Evolutionary conservation across 371 early-diverging fungal genomes (phyloP).

Genomic region (Syncephalis plumigaleata): DNA sequence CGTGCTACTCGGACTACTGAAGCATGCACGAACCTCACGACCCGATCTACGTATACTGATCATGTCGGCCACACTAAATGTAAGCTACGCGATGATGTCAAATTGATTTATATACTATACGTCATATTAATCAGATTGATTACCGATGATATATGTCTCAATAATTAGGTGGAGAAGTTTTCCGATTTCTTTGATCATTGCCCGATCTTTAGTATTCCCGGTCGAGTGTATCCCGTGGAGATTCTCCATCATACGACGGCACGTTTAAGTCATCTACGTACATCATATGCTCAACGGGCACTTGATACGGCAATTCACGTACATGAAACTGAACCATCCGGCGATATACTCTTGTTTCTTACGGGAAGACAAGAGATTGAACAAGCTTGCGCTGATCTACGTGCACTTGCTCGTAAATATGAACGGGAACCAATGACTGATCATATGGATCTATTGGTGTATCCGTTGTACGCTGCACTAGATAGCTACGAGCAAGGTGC

Average conservation of each 20-base stretch:
- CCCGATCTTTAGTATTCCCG: slow-evolving; percentile 71
- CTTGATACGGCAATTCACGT: slow-evolving; percentile 67
- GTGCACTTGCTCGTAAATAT: slow-evolving; percentile 1
- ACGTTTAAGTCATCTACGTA: slow-evolving; percentile 33
- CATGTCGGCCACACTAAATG: slow-evolving; percentile 11
- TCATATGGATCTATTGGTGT: slow-evolving; percentile 30
- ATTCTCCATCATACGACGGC: slow-evolving; percentile 26
- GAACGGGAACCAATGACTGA: slow-evolving; percentile 18
- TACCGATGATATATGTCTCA: too few species aligned
- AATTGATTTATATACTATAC: neutral
- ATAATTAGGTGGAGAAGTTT: slow-evolving; percentile 32
- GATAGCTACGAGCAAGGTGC: slow-evolving; percentile 78
- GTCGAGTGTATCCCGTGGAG: slow-evolving; percentile 61
- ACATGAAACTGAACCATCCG: slow-evolving; percentile 45
- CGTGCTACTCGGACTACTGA: slow-evolving; percentile 72
- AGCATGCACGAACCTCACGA: slow-evolving; percentile 28
- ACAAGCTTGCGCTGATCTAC: slow-evolving; percentile 32
- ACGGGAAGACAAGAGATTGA: slow-evolving; percentile 89
- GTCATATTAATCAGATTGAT: too few species aligned
- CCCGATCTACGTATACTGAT: slow-evolving; percentile 2
- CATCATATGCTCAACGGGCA: slow-evolving; percentile 41
- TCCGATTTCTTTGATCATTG: slow-evolving; percentile 54
- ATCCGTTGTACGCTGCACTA: slow-evolving; percentile 81
- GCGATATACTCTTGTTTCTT: slow-evolving; percentile 76
- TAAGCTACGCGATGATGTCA: neutral